Evolutionary conservation across 1,284 basidiomycete genomes (phyloP).

Genomic region (Ceratobasidium sp.): DNA sequence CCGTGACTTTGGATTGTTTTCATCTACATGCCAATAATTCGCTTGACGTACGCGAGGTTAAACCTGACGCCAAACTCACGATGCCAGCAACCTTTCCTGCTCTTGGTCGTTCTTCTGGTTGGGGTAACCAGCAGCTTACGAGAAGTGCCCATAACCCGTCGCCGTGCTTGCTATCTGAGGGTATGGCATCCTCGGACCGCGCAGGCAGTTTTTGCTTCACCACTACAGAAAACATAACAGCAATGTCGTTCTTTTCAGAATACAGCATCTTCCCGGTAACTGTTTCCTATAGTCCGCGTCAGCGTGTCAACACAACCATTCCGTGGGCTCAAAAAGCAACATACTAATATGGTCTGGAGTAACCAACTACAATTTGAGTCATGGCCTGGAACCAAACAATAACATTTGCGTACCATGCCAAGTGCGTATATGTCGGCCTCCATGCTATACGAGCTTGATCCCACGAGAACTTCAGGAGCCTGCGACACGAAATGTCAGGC

Average conservation of each 20-base stretch:
- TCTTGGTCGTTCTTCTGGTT: neutral
- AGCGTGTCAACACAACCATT: neutral
- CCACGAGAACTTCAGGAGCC: conserved; percentile 5
- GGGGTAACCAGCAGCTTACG: neutral
- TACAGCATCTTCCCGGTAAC: conserved; percentile 6
- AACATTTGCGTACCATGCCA: conserved; percentile 18
- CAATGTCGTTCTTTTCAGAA: neutral
- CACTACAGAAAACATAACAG: neutral
- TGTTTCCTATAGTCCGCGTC: neutral
- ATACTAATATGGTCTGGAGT: neutral
- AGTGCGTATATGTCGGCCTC: conserved; percentile 20
- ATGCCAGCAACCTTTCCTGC: neutral
- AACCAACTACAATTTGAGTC: neutral
- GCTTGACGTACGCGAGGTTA: no score
- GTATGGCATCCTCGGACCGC: neutral
- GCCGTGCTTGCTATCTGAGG: neutral
- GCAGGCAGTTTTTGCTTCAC: neutral
- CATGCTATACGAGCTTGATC: neutral
- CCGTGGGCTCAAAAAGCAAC: neutral
- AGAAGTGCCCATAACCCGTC: neutral
- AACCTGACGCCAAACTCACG: neutral
- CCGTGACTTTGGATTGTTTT: no score
- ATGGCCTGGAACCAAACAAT: neutral
- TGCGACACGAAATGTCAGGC: neutral
- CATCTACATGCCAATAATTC: no score